Conservation (phyloP, 371 early-diverging fungal genomes). For the Mycotypha africana region DNA sequence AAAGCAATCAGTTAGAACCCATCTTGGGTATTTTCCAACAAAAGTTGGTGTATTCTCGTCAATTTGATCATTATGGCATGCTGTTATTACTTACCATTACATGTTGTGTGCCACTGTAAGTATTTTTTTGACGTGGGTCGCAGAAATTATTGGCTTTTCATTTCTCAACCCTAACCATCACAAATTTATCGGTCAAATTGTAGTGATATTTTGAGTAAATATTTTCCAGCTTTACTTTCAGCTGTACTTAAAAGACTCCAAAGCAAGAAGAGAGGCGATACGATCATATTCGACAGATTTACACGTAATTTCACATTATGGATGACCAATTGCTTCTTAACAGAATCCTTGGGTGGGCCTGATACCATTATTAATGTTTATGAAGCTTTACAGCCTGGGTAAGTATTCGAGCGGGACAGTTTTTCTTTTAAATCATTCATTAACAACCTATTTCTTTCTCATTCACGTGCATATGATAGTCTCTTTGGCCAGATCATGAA, state of each 20-base stretch:
- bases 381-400: slow-evolving; percentile 76
- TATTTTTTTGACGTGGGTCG: slow-evolving; percentile 1
- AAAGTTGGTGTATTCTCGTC: slow-evolving; percentile 80
- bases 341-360: slow-evolving; percentile 57
- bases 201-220: slow-evolving; percentile 54
- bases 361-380: slow-evolving; percentile 66
- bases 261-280: slow-evolving; percentile 53
- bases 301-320: slow-evolving; percentile 76
- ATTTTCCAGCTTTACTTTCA: slow-evolving; percentile 71
- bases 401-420: slow-evolving; percentile 7
- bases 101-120: slow-evolving; percentile 64
- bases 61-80: slow-evolving; percentile 84
- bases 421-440: neutral
- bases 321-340: slow-evolving; percentile 60
- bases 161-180: neutral
- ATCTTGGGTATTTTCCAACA: slow-evolving; percentile 92
- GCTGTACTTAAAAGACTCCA: slow-evolving; percentile 77
- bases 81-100: slow-evolving; percentile 72
- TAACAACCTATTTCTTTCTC: too few species aligned
- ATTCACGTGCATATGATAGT: slow-evolving; percentile 17
- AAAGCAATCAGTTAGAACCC: slow-evolving; percentile 65
- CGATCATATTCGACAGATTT: slow-evolving; percentile 48
- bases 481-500: slow-evolving; percentile 70
- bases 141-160: neutral
- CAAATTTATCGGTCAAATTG: neutral